Conservation (phyloP, 441 rosid genomes). For the Viola pubescens region DNA sequence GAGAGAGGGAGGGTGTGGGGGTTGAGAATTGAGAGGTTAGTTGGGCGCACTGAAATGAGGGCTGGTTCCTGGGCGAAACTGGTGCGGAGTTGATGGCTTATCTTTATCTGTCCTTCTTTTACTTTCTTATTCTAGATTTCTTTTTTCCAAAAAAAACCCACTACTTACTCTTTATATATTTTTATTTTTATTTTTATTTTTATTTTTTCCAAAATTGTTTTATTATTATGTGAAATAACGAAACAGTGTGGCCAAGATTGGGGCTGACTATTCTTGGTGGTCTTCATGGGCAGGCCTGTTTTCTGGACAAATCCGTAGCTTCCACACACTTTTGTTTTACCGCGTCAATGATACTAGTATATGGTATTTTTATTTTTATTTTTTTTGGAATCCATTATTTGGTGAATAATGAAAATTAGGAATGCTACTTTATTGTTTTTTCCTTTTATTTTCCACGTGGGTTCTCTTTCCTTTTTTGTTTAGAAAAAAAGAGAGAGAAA, state of each 20-base stretch:
- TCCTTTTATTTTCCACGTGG: too few relatives aligned
- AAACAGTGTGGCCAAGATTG: constrained; percentile 10
- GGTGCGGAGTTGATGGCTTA: constrained; percentile 37
- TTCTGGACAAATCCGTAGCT: constrained; percentile 23
- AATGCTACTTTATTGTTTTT: too few relatives aligned
- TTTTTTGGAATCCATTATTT: too few relatives aligned
- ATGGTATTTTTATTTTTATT: too few relatives aligned
- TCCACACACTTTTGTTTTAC: neutral
- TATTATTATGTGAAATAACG: too few relatives aligned
- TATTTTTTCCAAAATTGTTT: too few relatives aligned
- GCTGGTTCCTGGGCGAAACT: constrained; percentile 37
- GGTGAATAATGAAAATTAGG: too few relatives aligned
- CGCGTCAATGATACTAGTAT: neutral
- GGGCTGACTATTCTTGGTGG: constrained; percentile 15
- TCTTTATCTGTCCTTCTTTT: constrained; percentile 15
- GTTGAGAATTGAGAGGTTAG: neutral
- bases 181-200: neutral
- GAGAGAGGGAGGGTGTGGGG: too few relatives aligned
- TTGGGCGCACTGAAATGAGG: constrained; percentile 30
- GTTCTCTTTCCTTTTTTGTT: too few relatives aligned
- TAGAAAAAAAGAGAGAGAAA: too few relatives aligned
- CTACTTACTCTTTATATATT: neutral
- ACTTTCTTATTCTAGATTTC: neutral
- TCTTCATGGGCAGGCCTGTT: constrained; percentile 12
- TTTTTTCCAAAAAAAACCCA: neutral